Conservation (phyloP, 345 rosid genomes). For the Eucalyptus decipiens region DNA sequence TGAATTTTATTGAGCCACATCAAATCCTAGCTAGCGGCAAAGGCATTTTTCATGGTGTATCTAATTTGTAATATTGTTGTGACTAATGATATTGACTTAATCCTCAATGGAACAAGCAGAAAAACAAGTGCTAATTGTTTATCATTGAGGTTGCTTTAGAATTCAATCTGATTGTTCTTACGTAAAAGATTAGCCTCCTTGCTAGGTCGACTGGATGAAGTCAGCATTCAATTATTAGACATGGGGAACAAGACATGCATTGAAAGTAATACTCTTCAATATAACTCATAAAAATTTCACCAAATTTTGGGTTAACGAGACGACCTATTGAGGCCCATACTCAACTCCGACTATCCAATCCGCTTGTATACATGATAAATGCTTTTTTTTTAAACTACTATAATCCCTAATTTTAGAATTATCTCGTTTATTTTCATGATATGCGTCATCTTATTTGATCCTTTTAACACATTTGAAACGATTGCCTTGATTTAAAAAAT, state of each 20-base stretch:
- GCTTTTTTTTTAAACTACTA: no score
- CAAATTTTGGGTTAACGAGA: background rate
- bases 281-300: no score
- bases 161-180: no score
- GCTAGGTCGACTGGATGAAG: background rate
- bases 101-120: no score
- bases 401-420: no score
- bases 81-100: background rate
- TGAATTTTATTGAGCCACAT: background rate
- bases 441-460: no score
- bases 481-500: background rate
- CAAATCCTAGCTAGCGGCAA: background rate
- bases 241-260: rapidly evolving
- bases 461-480: no score
- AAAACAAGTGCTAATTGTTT: no score
- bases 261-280: background rate
- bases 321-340: rapidly evolving
- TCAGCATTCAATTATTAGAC: background rate
- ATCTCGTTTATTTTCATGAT: no score
- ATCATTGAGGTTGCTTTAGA: background rate
- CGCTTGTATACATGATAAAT: no score
- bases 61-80: no score
- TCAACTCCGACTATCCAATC: background rate
- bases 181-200: background rate
- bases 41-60: no score